phyloP scores from a whole-genome alignment of 2,329 filamentous ascomycete genomes.

The Penicillium janthinellum region DNA sequence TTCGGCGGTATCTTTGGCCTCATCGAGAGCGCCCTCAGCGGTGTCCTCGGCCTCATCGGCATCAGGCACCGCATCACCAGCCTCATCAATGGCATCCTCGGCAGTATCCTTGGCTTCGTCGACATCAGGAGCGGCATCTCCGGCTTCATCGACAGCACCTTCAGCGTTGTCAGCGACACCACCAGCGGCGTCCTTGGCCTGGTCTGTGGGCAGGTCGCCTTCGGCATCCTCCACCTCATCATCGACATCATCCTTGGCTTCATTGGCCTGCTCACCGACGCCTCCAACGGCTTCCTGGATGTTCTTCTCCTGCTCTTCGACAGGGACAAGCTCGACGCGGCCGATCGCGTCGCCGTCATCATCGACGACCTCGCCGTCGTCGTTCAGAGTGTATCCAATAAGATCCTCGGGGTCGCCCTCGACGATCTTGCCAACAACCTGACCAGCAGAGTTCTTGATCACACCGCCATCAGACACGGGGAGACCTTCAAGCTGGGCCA shows the following conservation, averaged over 20 bases:
- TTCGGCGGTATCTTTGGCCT: conserved; percentile 28
- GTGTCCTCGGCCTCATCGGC: conserved; percentile 22
- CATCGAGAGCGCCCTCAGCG: conserved; percentile 22
- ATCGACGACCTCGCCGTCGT: conserved; percentile 45
- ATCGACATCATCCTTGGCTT: conserved; percentile 50
- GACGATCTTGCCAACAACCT: conserved; percentile 42
- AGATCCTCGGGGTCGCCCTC: conserved; percentile 43
- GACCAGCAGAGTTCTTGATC: conserved; percentile 50
- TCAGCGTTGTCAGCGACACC: conserved; percentile 17
- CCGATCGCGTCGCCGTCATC: conserved; percentile 43
- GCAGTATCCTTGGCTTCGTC: conserved; percentile 25
- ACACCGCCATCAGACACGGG: conserved; percentile 57
- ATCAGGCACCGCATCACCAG: not conserved
- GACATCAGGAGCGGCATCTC: conserved; percentile 25
- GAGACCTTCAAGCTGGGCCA: conserved; percentile 40
- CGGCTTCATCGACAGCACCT: conserved; percentile 26
- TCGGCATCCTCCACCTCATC: conserved; percentile 45
- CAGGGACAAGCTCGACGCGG: conserved; percentile 30
- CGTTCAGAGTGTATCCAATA: conserved; percentile 44
- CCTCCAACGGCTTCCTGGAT: conserved; percentile 50
- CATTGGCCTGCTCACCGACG: conserved; percentile 51
- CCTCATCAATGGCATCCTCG: conserved; percentile 21
- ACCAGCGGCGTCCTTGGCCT: conserved; percentile 27
- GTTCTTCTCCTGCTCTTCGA: conserved; percentile 33
- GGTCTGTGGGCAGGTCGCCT: conserved; percentile 27